These are phyloP conservation scores for Miscanthus lutarioriparius DNA, from an alignment of 176 grass and related monocot species.

Conservation along the genomic window DNA sequence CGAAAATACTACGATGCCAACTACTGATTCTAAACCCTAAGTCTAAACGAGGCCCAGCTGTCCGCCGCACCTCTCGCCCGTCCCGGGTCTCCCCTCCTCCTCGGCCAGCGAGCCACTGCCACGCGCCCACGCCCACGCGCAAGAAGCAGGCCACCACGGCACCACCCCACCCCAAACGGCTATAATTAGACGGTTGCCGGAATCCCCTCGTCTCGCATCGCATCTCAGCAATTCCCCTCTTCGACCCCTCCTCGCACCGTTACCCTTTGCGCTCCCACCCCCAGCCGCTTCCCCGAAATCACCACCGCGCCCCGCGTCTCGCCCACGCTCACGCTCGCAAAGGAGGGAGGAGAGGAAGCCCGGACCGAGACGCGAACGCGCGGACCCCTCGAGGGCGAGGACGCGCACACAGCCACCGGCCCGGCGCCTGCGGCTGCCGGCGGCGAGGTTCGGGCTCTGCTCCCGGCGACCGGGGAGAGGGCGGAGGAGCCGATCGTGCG, in stretches of 20 bases:
- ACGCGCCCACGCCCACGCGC: conserved; percentile 32
- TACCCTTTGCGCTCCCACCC: background rate
- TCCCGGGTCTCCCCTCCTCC: background rate
- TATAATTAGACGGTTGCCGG: conserved; percentile 55
- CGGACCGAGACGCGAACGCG: background rate
- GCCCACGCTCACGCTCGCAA: background rate
- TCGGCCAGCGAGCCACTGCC: background rate
- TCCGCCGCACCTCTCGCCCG: background rate
- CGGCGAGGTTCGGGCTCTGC: background rate
- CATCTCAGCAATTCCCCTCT: background rate
- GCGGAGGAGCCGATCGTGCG: background rate
- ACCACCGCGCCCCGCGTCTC: background rate
- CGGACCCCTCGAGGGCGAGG: background rate
- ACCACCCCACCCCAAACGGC: conserved; percentile 51
- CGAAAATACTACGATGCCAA: no score
- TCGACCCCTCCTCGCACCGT: background rate
- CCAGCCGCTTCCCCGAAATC: background rate
- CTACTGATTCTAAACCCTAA: no score
- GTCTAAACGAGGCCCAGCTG: background rate
- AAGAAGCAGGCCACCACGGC: background rate
- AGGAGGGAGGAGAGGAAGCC: background rate
- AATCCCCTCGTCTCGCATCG: background rate
- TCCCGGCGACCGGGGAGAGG: background rate
- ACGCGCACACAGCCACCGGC: no score
- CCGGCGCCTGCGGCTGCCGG: background rate